Evolutionary conservation across 176 grass and related monocot species (phyloP).

Genomic region (sorghum (Sorghum bicolor)): Sorghum_bicolor_NCBIv3 NC_012875.2:55946001-55946500

Average conservation of each 20-base stretch:
- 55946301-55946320: neutral
- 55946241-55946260: neutral
- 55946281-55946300: neutral
- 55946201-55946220: neutral
- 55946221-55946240: neutral
- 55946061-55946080: no score
- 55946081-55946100: no score
- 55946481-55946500: neutral
- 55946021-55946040: no score
- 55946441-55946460: neutral
- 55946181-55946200: neutral
- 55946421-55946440: neutral
- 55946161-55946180: neutral
- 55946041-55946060: no score
- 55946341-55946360: neutral
- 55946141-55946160: neutral
- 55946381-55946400: neutral
- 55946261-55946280: neutral
- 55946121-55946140: no score
- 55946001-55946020: no score
- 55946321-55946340: neutral
- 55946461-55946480: neutral
- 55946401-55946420: neutral
- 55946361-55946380: neutral
- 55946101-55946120: no score